Percentiles rank a stretch among this genome's conserved stretches.
Conservation (phyloP, 2,329 filamentous ascomycete genomes). For the Elsinoe batatas region DNA sequence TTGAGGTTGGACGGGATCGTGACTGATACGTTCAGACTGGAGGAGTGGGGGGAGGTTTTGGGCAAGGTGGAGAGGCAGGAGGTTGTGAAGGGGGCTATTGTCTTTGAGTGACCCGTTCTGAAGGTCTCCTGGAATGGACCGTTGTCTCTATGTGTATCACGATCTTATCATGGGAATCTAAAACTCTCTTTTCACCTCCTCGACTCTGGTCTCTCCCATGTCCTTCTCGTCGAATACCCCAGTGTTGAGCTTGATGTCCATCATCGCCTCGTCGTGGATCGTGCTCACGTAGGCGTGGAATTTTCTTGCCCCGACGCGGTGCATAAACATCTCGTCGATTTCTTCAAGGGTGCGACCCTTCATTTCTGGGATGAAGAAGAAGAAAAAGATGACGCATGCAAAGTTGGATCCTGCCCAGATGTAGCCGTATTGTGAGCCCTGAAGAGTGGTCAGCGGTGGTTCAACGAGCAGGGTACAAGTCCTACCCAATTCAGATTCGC, state of each 20-base stretch:
- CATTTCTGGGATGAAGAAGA: conserved; percentile 13
- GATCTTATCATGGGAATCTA: background rate
- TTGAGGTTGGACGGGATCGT: conserved; percentile 58
- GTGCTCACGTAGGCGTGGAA: conserved; percentile 12
- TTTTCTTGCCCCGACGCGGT: conserved; percentile 1
- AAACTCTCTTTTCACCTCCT: background rate
- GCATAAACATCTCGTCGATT: conserved; percentile 15
- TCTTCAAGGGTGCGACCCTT: conserved; percentile 13
- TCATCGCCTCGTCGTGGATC: conserved; percentile 12
- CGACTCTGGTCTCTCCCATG: background rate
- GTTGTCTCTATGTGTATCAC: background rate
- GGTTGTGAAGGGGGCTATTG: conserved; percentile 63
- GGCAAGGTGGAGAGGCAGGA: conserved; percentile 62
- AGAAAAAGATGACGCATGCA: conserved; percentile 12
- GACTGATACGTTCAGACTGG: conserved; percentile 63
- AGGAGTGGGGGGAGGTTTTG: conserved; percentile 60
- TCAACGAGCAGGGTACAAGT: conserved; percentile 17
- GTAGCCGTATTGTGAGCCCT: conserved; percentile 43
- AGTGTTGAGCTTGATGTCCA: conserved; percentile 4
- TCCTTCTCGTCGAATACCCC: conserved; percentile 5
- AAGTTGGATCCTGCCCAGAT: conserved; percentile 35
- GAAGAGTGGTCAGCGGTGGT: background rate
- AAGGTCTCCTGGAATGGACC: too few species aligned
- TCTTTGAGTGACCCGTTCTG: background rate
- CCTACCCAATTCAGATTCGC: conserved; percentile 42